phyloP scores from a whole-genome alignment of 257 asterid species.

The Solanum sparsipilum region DNA sequence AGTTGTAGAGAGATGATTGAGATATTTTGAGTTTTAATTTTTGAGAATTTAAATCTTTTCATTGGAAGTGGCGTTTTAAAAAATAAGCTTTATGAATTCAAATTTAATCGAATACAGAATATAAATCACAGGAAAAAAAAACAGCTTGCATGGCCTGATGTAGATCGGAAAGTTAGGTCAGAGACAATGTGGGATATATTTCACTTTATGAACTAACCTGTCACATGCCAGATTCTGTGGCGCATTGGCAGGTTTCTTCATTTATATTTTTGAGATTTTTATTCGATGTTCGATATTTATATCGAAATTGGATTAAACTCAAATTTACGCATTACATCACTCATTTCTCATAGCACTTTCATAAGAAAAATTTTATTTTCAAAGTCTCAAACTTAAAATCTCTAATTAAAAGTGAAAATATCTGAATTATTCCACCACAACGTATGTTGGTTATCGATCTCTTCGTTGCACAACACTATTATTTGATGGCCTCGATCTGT shows the following conservation, averaged over 20 bases:
- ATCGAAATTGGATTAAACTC: accelerated
- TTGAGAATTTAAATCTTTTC: not conserved
- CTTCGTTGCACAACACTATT: not conserved
- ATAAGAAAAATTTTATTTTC: no score
- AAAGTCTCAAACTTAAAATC: no score
- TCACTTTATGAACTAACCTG: not conserved
- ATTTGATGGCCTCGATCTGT: not conserved
- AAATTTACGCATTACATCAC: no score
- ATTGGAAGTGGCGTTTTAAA: accelerated
- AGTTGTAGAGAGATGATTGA: not conserved
- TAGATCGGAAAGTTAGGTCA: not conserved
- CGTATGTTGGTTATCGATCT: no score
- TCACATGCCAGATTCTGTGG: not conserved
- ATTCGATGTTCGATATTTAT: no score
- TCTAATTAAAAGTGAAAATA: no score
- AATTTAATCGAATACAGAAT: not conserved
- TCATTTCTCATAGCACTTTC: no score
- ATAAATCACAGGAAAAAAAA: not conserved
- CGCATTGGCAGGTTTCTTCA: not conserved
- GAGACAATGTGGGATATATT: not conserved
- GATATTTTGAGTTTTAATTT: not conserved
- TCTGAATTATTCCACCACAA: not conserved
- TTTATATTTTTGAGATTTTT: no score
- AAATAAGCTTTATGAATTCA: not conserved
- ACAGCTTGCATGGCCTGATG: not conserved